Conservation (phyloP, 768 basidiomycete genomes). For the Lactarius pseudohatsudake region DNA sequence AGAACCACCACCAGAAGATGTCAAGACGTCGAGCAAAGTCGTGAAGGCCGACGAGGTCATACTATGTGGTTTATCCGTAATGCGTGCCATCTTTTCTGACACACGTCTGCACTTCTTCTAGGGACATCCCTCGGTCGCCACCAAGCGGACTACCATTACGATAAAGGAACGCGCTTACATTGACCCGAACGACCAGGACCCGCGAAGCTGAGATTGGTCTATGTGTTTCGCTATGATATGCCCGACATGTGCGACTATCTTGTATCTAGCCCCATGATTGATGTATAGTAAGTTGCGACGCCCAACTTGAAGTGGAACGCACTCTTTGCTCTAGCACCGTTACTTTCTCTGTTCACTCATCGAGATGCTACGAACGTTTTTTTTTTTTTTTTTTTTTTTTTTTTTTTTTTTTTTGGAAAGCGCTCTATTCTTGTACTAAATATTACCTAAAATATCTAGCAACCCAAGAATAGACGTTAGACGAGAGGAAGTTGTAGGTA, state of each 20-base stretch:
- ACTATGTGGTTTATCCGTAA: not conserved
- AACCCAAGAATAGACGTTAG: no score
- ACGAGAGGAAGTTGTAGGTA: no score
- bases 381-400: no score
- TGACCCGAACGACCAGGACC: not conserved
- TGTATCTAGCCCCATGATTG: not conserved
- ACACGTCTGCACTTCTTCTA: not conserved
- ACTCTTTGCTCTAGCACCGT: not conserved
- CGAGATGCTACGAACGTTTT: not conserved
- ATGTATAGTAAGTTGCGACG: not conserved
- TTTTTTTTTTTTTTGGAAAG: no score
- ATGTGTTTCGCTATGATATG: not conserved
- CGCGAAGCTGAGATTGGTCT: slow-evolving; percentile 2
- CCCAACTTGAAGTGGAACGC: not conserved
- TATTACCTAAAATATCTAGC: no score
- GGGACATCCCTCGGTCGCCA: not conserved
- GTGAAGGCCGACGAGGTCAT: not conserved
- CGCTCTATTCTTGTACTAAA: no score
- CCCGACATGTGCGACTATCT: not conserved
- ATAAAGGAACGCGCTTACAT: not conserved
- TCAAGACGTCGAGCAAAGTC: not conserved
- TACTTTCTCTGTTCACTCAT: not conserved
- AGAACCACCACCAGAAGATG: not conserved
- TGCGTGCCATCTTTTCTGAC: not conserved
- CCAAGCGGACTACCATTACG: not conserved